A percentile compares a stretch with the other conserved stretches of the same genome.
phyloP scores from a whole-genome alignment of 805 yeast species.

The Teunomyces funiuensis region DNA sequence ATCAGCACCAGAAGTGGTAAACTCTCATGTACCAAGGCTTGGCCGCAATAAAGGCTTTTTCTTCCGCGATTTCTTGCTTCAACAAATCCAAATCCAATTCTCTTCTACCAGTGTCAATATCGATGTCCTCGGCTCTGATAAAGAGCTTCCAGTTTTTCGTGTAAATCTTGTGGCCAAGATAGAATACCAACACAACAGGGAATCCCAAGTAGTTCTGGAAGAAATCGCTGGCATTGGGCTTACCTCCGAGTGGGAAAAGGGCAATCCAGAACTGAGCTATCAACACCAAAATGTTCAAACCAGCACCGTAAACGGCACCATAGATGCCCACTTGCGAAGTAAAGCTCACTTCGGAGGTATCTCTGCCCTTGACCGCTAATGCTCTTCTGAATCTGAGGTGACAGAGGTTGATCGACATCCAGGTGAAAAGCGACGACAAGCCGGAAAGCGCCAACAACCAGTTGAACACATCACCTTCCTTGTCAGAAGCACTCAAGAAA shows the following conservation, averaged over 20 bases:
- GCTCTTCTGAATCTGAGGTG: slow-evolving; percentile 67
- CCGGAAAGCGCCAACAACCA: slow-evolving; percentile 83
- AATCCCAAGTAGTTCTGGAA: slow-evolving; percentile 49
- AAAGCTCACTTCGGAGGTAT: slow-evolving; percentile 35
- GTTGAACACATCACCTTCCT: slow-evolving; percentile 58
- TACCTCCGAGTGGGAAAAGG: slow-evolving; percentile 37
- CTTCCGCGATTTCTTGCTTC: slow-evolving; percentile 58
- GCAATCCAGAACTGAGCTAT: slow-evolving; percentile 46
- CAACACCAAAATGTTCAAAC: slow-evolving; percentile 34
- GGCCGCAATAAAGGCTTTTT: slow-evolving; percentile 47
- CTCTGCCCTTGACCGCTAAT: slow-evolving; percentile 49
- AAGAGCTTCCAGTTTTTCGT: slow-evolving; percentile 45
- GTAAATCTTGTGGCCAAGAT: slow-evolving; percentile 47
- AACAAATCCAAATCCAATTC: slow-evolving; percentile 56
- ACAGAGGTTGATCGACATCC: slow-evolving; percentile 72
- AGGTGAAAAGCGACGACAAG: slow-evolving; percentile 71
- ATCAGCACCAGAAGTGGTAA: slow-evolving; percentile 60
- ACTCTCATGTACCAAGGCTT: slow-evolving; percentile 49
- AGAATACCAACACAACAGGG: slow-evolving; percentile 44
- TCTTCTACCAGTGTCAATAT: slow-evolving; percentile 64
- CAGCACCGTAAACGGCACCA: slow-evolving; percentile 36
- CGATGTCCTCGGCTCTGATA: slow-evolving; percentile 50
- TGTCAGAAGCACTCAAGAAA: slow-evolving; percentile 60
- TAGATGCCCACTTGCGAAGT: slow-evolving; percentile 37
- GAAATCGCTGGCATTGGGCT: slow-evolving; percentile 35